These are phyloP conservation scores for Scutellaria galericulata DNA, from an alignment of 257 asterid species.

Conservation along the genomic window DNA sequence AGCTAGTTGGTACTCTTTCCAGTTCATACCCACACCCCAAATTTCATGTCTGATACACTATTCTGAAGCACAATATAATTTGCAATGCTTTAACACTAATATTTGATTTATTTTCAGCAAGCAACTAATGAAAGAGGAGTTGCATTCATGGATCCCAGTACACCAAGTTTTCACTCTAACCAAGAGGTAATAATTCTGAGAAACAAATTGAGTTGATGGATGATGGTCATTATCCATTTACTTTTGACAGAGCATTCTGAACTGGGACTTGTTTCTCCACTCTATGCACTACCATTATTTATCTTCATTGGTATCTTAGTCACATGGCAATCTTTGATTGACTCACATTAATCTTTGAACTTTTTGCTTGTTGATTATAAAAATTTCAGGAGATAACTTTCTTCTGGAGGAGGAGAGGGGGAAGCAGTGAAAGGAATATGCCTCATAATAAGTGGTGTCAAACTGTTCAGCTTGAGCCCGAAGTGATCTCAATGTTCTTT, in stretches of 20 bases:
- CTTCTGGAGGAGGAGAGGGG: constrained; percentile 80
- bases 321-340: not conserved
- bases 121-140: constrained; percentile 49
- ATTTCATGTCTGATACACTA: constrained; percentile 17
- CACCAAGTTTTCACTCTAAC: constrained; percentile 59
- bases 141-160: constrained; percentile 55
- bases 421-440: constrained; percentile 56
- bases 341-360: not conserved
- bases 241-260: not conserved
- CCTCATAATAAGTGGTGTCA: constrained; percentile 75
- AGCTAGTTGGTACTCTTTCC: constrained; percentile 13
- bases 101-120: constrained; percentile 49
- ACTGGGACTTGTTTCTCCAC: constrained; percentile 10
- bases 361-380: constrained; percentile 26
- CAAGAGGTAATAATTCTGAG: constrained; percentile 59
- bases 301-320: constrained; percentile 6
- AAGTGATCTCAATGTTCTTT: constrained; percentile 72
- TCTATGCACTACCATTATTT: not conserved
- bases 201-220: constrained; percentile 14
- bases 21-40: not conserved
- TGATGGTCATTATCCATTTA: not conserved
- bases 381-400: constrained; percentile 67
- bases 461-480: constrained; percentile 80
- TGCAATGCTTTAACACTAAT: constrained; percentile 14
- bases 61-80: constrained; percentile 9